These are phyloP conservation scores for Pinus albicaulis DNA, from an alignment of 75 land plant genomes.

Conservation along the genomic window DNA sequence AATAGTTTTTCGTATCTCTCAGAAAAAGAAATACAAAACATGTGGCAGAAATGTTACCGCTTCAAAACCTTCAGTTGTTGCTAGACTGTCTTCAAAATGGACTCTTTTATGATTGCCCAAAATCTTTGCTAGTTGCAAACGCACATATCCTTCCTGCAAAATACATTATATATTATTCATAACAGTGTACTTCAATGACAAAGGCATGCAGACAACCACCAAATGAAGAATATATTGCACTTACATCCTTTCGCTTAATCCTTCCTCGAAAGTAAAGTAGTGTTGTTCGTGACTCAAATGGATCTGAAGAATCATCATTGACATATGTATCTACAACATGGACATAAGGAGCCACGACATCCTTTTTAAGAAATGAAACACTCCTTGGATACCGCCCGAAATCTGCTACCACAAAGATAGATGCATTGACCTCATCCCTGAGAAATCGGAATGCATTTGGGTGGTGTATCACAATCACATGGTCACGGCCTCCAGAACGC, in stretches of 20 bases:
- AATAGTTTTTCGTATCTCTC: neutral
- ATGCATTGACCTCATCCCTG: constrained; percentile 63
- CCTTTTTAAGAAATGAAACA: constrained; percentile 65
- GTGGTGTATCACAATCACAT: constrained; percentile 85
- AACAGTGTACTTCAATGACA: neutral
- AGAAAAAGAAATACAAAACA: neutral
- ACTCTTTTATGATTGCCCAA: constrained; percentile 57
- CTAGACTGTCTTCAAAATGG: constrained; percentile 55
- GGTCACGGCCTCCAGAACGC: constrained; percentile 79
- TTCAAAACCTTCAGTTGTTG: constrained; percentile 54
- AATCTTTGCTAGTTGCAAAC: constrained; percentile 55
- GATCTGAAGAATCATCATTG: constrained; percentile 65
- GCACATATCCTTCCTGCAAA: constrained; percentile 83
- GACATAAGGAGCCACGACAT: constrained; percentile 88
- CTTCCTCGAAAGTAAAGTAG: constrained; percentile 91
- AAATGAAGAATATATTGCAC: constrained; percentile 10
- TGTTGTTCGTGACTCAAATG: constrained; percentile 63
- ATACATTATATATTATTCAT: neutral
- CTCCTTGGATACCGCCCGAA: constrained; percentile 66
- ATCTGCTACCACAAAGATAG: constrained; percentile 86
- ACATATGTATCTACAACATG: constrained; percentile 76
- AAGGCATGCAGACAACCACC: neutral
- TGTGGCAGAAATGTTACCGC: constrained; percentile 23
- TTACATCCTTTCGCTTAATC: constrained; percentile 82
- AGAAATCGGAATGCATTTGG: constrained; percentile 94